Evolutionary conservation across 495 filamentous ascomycete genomes (phyloP), one percentile per base, ranked within the genome.

Genomic region (Cercophora samala): DNA sequence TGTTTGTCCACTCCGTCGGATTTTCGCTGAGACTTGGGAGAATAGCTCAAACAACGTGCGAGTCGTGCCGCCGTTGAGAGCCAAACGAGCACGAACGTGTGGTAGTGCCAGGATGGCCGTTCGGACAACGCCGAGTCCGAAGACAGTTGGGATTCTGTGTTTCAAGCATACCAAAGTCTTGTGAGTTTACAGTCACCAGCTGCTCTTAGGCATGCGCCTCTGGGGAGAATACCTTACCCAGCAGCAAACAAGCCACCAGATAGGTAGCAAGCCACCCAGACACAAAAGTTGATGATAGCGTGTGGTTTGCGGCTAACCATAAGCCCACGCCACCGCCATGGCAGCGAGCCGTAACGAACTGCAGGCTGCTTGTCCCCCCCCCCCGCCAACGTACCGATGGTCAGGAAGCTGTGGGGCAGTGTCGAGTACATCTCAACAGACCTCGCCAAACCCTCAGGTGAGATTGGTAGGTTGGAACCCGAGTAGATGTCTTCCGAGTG

Each of bases 111-210:
- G 11, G 13, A 0, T 46, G 37, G 37, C 37, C 29, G 19, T 8
- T 58, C 26, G 63, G 63, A 64, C 53, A 64, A 58, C 17, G 21
- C 51, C 21, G 54, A 46, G 63, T 64, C 63, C 63, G 63, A 58
- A 42, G 63, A 56, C 63, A 64, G 29, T 55, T 9, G 54, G 46
- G 5, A 51, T 3, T 46, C 37, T n/a, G n/a, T n/a, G n/a, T n/a
- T n/a, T n/a, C n/a, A n/a, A n/a, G n/a, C n/a, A n/a, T n/a, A n/a
- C n/a, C n/a, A n/a, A n/a, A n/a, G 29, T 32, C 29, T 32, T 32
- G 29, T 3, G 29, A n/a, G n/a, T n/a, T n/a, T n/a, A n/a, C n/a
- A n/a, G n/a, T n/a, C n/a, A n/a, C n/a, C n/a, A n/a, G n/a, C n/a
- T n/a, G n/a, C n/a, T n/a, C n/a, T n/a, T n/a, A 29, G 8, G 26